Conservation (phyloP, 2,329 filamentous ascomycete species). For the Penicillium expansum region DNA sequence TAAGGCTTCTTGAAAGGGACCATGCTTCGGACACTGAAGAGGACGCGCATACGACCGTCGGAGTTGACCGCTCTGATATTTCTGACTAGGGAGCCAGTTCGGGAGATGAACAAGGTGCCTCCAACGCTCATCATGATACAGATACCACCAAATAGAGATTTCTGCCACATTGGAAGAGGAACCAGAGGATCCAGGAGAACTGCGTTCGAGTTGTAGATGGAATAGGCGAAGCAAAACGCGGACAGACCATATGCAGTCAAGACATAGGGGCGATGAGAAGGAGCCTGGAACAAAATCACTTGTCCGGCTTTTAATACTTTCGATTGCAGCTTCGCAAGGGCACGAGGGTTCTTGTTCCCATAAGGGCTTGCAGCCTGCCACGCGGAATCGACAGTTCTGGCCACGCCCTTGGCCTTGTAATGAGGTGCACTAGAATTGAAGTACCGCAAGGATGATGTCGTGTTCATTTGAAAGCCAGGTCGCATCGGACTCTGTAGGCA, state of each 20-base stretch:
- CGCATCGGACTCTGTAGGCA: constrained; percentile 22
- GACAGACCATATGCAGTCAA: constrained; percentile 58
- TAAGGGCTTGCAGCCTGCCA: constrained; percentile 13
- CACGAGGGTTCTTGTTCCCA: constrained; percentile 10
- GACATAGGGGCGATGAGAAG: constrained; percentile 63
- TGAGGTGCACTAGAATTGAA: constrained; percentile 31
- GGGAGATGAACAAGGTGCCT: constrained; percentile 59
- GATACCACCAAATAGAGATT: constrained; percentile 56
- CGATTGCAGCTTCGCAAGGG: constrained; percentile 51
- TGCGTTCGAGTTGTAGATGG: constrained; percentile 51
- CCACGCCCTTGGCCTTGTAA: constrained; percentile 17
- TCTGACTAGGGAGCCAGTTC: constrained; percentile 58
- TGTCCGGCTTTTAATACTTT: constrained; percentile 37
- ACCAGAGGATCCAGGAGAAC: constrained; percentile 52
- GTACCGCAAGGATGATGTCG: constrained; percentile 26
- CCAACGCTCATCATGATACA: constrained; percentile 60
- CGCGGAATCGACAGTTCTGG: constrained; percentile 10
- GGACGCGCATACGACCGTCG: constrained; percentile 32
- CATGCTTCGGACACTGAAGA: constrained; percentile 37
- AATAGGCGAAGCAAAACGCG: constrained; percentile 53
- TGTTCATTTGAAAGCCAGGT: constrained; percentile 13
- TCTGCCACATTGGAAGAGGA: constrained; percentile 56
- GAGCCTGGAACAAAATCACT: constrained; percentile 63
- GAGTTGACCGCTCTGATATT: constrained; percentile 53
- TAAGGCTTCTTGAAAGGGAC: constrained; percentile 40